Evolutionary conservation across 2,329 filamentous ascomycete genomes (phyloP), one percentile per base, ranked within the genome.

Genomic region (Calonectria naviculata): DNA sequence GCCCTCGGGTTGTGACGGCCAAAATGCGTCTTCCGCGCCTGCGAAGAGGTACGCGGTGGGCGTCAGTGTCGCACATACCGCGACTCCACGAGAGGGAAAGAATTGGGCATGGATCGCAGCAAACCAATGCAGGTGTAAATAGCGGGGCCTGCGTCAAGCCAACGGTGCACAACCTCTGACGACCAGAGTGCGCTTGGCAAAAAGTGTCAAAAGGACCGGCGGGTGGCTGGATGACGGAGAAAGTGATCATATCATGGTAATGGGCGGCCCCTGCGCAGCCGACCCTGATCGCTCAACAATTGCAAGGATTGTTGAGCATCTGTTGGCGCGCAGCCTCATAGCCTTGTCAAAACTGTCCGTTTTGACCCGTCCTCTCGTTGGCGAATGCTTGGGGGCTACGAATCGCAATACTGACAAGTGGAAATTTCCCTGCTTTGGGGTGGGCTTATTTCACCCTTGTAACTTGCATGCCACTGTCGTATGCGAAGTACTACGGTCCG

Each of bases 71-170:
- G 52, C 52, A 58, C 52, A 58, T 58, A 36, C 52, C 52, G 38
- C 52, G 31, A 19, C 52, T 38, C 52, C 52, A 19, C 52, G 52
- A 58, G 52, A 38, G 29, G 26, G 36, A 36, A 34, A 26, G 34
- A 58, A 58, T 28, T 58, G 52, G 52, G 52, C 52, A 38, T 58
- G 34, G 31, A 38, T 58, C 21, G 17, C 52, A 58, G 52, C 52
- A 58, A 58, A 58, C 52, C 52, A 58, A 58, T 58, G 52, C 52
- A 58, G 5, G 52, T n/a, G 52, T 38, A 58, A 58, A 58, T 58
- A 58, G 52, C 36, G 52, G 52, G 52, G 52, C n/a, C 15, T 15
- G 52, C 52, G 38, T 29, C n/a, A 10, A 17, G 21, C 38, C 52
- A 58, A 5, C 31, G 34, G 21, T 38, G 52, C 52, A 24, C 52